Evolutionary conservation across 768 basidiomycete species (phyloP), one percentile per base, ranked within the genome.

Genomic region (Phylloporus sp.): DNA sequence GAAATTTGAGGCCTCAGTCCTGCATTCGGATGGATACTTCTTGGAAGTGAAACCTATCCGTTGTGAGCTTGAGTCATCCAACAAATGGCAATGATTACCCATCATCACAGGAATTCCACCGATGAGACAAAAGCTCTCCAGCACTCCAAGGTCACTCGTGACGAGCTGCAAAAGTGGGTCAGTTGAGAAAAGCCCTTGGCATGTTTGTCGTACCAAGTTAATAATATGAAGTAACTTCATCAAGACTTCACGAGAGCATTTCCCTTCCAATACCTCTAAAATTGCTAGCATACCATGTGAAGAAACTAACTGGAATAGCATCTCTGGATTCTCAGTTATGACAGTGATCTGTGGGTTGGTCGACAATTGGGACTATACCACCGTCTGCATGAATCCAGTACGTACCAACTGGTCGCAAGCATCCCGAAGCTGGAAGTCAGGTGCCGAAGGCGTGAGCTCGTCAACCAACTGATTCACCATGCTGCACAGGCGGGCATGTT

Each of bases 101-200:
- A 97, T 94, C 74, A 98, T 86, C 15, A 97, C 88, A 13, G 97
- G 94, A 54, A 97, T 97, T 13, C 95, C 95, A 27, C 88, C 89
- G 61, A 94, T 88, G 48, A 98, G 75, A 70, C 95, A 98, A 72
- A 98, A 92, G 59, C 93, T 92, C 69, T 99, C 97, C 61, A 98
- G 71, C 62, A 91, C 86, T 4, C 85, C 88, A 23, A 91, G 76
- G 61, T 97, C 94, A 6, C 79, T 76, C 12, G 75, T 84, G 31
- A 84, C 83, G 34, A 85, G 74, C 84, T 85, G 49, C 38, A 27
- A 43, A 26, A 42, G 3, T 3, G 51, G 18, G 50, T 47, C 32
- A 55, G 41, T 20, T 27, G 12, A 16, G 11, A 9, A 11, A 35
- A 8, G 32, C 38, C 12, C 41, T n/a, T 35, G 10, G n/a, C 27